Percentiles rank a stretch among this genome's conserved stretches.
phyloP scores from a whole-genome alignment of 306 rosid genomes.

The Quercus variabilis region DNA sequence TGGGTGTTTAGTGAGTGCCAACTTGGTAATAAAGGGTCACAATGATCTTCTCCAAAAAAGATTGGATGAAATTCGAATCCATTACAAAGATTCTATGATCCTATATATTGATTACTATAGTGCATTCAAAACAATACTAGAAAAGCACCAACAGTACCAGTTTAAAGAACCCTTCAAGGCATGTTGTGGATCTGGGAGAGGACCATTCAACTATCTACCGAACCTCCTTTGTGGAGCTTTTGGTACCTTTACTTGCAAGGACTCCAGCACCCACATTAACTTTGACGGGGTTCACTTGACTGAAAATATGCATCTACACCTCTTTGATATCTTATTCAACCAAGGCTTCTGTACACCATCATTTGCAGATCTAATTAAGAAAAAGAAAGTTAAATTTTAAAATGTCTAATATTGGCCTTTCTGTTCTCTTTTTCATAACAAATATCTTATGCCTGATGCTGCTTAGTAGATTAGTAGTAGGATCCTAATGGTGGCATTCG shows the following conservation, averaged over 20 bases:
- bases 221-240: conserved; percentile 3
- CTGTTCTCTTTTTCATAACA: no score
- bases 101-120: conserved; percentile 17
- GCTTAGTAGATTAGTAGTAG: no score
- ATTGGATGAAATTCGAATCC: not conserved
- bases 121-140: conserved; percentile 5
- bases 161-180: conserved; percentile 26
- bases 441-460: no score
- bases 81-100: not conserved
- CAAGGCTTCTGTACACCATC: conserved; percentile 23
- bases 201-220: not conserved
- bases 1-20: conserved; percentile 12
- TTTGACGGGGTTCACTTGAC: conserved; percentile 31
- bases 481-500: no score
- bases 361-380: not conserved
- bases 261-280: conserved; percentile 13
- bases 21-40: conserved; percentile 7
- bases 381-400: not conserved
- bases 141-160: not conserved
- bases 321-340: conserved; percentile 21
- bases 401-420: no score
- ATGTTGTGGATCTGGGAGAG: conserved; percentile 16
- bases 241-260: conserved; percentile 10
- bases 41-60: conserved; percentile 13
- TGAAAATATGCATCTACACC: conserved; percentile 13